Evolutionary conservation across 1,284 basidiomycete genomes (phyloP).

Genomic region (Leucocoprinus gongylophorus): DNA sequence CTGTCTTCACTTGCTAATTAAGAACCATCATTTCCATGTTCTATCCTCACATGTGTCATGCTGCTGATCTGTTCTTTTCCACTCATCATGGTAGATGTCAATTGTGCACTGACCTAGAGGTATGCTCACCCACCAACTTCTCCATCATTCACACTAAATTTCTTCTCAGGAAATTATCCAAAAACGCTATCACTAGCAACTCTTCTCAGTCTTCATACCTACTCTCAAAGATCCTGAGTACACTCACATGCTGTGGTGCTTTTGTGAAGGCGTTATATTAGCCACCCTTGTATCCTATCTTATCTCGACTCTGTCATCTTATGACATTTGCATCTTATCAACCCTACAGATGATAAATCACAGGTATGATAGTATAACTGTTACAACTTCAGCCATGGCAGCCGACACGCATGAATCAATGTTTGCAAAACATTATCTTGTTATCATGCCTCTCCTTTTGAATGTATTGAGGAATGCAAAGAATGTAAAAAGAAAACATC

Average conservation of each 20-base stretch:
- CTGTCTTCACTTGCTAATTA: too few species aligned
- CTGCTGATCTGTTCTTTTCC: constrained; percentile 5
- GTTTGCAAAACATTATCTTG: constrained; percentile 67
- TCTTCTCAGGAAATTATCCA: constrained; percentile 65
- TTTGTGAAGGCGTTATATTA: constrained; percentile 76
- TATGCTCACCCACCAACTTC: constrained; percentile 21
- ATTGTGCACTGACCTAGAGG: constrained; percentile 77
- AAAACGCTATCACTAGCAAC: constrained; percentile 55
- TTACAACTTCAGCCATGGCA: constrained; percentile 80
- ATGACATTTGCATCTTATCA: constrained; percentile 58
- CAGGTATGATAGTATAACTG: constrained; percentile 48
- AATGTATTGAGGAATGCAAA: constrained; percentile 65
- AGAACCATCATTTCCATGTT: too few species aligned
- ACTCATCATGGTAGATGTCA: constrained; percentile 49
- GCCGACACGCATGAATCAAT: constrained; percentile 72
- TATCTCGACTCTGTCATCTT: constrained; percentile 75
- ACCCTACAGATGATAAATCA: constrained; percentile 27
- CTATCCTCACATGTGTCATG: too few species aligned
- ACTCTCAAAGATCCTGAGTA: constrained; percentile 72
- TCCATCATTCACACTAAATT: not conserved
- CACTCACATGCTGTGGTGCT: constrained; percentile 69
- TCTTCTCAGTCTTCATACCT: constrained; percentile 65
- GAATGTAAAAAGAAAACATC: constrained; percentile 47
- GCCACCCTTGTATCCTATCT: constrained; percentile 60
- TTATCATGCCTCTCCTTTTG: constrained; percentile 71